These are phyloP conservation scores for Microsporum ferrugineum DNA, from an alignment of 2,329 filamentous ascomycete genomes.

Conservation along the genomic window DNA sequence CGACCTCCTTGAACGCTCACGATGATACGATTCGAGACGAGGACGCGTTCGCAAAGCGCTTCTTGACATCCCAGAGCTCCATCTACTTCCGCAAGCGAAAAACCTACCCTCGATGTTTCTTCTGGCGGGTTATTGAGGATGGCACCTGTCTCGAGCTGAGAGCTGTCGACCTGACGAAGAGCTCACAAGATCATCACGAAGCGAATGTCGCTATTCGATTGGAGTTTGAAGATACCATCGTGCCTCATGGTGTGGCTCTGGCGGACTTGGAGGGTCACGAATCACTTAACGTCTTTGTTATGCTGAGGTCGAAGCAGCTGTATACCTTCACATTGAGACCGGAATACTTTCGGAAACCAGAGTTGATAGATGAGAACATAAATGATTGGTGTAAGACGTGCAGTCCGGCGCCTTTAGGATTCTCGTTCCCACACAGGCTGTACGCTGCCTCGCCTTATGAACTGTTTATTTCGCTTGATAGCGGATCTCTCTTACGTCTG, in stretches of 20 bases:
- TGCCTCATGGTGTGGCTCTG: slow-evolving; percentile 67
- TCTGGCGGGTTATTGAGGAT: slow-evolving; percentile 81
- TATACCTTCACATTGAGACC: slow-evolving; percentile 75
- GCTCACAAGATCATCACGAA: slow-evolving; percentile 50
- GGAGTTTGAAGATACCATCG: slow-evolving; percentile 61
- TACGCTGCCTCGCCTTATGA: slow-evolving; percentile 61
- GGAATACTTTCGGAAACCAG: slow-evolving; percentile 64
- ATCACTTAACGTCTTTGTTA: slow-evolving; percentile 63
- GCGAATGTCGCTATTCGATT: slow-evolving; percentile 66
- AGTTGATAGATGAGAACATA: slow-evolving; percentile 60
- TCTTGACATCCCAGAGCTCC: slow-evolving; percentile 66
- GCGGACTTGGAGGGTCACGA: slow-evolving; percentile 70
- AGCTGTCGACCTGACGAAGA: slow-evolving; percentile 67
- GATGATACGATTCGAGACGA: slow-evolving; percentile 46
- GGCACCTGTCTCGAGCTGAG: slow-evolving; percentile 71
- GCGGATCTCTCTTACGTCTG: slow-evolving; percentile 49
- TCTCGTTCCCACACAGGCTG: slow-evolving; percentile 70
- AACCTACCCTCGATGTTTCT: slow-evolving; percentile 67
- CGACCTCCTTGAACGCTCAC: slow-evolving; percentile 33
- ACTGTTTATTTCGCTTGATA: slow-evolving; percentile 57
- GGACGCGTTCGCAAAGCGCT: slow-evolving; percentile 56
- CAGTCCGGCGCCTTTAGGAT: slow-evolving; percentile 59
- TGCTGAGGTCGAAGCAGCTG: slow-evolving; percentile 67
- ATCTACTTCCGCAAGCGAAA: slow-evolving; percentile 73
- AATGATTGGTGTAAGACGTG: slow-evolving; percentile 65